Percentiles rank a stretch among this genome's conserved stretches.
Conservation (phyloP, 2,329 filamentous ascomycete species). For the Aspergillus sp. region DNA sequence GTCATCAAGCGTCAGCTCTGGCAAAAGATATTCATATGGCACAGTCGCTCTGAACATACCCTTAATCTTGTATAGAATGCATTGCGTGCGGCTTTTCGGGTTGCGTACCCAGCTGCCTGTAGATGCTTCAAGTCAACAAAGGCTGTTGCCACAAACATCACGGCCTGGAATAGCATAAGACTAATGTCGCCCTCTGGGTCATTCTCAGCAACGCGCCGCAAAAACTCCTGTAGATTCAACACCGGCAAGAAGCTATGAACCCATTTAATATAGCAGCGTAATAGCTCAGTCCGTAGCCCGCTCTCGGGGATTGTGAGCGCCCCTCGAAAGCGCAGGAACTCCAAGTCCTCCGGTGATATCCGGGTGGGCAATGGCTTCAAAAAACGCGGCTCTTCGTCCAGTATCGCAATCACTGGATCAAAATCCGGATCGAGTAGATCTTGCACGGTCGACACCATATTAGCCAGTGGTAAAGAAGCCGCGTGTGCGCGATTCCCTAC, state of each 20-base stretch:
- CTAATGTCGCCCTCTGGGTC: conserved; percentile 72
- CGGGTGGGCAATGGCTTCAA: conserved; percentile 73
- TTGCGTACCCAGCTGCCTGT: conserved; percentile 70
- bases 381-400: conserved; percentile 55
- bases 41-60: conserved; percentile 47
- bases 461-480: conserved; percentile 32
- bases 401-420: conserved; percentile 36
- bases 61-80: conserved; percentile 81
- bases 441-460: conserved; percentile 40
- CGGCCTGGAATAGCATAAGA: conserved; percentile 82
- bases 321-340: conserved; percentile 76
- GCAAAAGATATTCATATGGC: conserved; percentile 33
- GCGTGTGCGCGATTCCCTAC: conserved; percentile 31
- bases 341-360: conserved; percentile 73
- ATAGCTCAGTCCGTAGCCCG: conserved; percentile 70
- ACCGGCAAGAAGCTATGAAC: conserved; percentile 91
- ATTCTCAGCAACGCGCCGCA: conserved; percentile 56
- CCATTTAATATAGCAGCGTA: conserved; percentile 78
- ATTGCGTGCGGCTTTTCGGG: conserved; percentile 74
- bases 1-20: conserved; percentile 5
- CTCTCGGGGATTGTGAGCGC: conserved; percentile 70
- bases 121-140: conserved; percentile 77
- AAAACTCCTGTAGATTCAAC: conserved; percentile 61
- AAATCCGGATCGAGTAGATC: conserved; percentile 41
- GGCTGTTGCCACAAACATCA: conserved; percentile 85